These are phyloP conservation scores for Priceomyces melissophilus DNA, from an alignment of 805 yeast genomes.

Conservation along the genomic window DNA sequence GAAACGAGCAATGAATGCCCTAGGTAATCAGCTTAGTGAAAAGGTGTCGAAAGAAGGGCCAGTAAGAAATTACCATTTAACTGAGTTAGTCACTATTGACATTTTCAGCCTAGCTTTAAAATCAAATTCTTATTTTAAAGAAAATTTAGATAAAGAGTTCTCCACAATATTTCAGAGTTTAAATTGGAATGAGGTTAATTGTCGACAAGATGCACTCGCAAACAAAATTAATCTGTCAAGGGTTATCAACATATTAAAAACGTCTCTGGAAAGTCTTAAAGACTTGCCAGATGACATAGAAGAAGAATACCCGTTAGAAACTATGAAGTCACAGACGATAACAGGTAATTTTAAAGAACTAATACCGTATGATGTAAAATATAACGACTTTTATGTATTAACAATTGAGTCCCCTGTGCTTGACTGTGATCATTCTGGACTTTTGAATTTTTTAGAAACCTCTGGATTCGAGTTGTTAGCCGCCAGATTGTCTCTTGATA, in stretches of 20 bases:
- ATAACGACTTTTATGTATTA: conserved; percentile 22
- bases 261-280: background rate
- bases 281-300: background rate
- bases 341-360: conserved; percentile 8
- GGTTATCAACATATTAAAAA: conserved; percentile 3
- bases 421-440: conserved; percentile 18
- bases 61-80: conserved; percentile 28
- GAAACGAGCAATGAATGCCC: conserved; percentile 6
- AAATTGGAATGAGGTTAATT: conserved; percentile 7
- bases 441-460: conserved; percentile 20
- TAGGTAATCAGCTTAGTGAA: conserved; percentile 8
- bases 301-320: conserved; percentile 1
- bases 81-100: conserved; percentile 27
- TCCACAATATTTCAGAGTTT: conserved; percentile 3
- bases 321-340: background rate
- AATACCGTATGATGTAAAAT: conserved; percentile 31
- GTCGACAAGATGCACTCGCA: conserved; percentile 11
- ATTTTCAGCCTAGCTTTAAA: conserved; percentile 25
- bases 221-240: conserved; percentile 2
- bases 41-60: conserved; percentile 6
- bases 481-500: conserved; percentile 18
- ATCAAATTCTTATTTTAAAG: conserved; percentile 4
- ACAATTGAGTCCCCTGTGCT: conserved; percentile 29
- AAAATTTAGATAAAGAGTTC: background rate
- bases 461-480: conserved; percentile 26